Evolutionary conservation across 192 early-diverging fungal genomes (phyloP), one percentile per base, ranked within the genome.

Genomic region (Coemansia sp.): DNA sequence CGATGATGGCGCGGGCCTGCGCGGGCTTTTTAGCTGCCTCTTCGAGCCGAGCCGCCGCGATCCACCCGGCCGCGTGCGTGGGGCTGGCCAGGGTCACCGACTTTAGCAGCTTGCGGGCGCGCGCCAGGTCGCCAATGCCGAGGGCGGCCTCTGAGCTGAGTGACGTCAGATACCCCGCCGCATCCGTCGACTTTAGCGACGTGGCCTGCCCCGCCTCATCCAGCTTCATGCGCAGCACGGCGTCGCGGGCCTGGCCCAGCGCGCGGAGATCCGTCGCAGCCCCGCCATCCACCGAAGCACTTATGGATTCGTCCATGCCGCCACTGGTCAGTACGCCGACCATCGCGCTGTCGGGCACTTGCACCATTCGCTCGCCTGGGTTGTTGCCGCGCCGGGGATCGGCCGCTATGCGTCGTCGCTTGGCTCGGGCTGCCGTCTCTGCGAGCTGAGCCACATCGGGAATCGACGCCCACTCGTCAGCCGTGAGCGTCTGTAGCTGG

Each of bases 21-120:
- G 85, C 78, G 45, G 88, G 75, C 65, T 96, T 94, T 16, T 90
- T 87, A 1, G 94, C 95, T 7, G 91, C 85, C 74, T 99, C 96
- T 81, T 99, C 97, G 39, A 98, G 77, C 53, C 96, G 89, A 11
- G 97, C 97, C 7, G 95, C 94, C 1, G 96, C 95, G 66, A 98
- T 97, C 97, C 97, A 99, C 41, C 95, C 97, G 18, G 96, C 92
- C 5, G 94, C 95, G 62, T 97, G 92, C 65, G 95, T 94, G 10
- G 95, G 95, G 76, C 97, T 98, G 3, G 97, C 92, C 11, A 86
- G 86, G 31, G 90, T 97, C 35, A 99, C 93, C 0, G 95, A 97
- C 42, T 87, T 87, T 10, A 98, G 84, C 34, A 99, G 83, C 42
- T 88, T 82, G 5, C 97, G 86, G 0, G 96, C 95, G 45, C 94